A percentile compares a stretch with the other conserved stretches of the same genome.
Evolutionary conservation across 305 asterid species (phyloP).

Genomic region (Ilex paraguariensis): DNA sequence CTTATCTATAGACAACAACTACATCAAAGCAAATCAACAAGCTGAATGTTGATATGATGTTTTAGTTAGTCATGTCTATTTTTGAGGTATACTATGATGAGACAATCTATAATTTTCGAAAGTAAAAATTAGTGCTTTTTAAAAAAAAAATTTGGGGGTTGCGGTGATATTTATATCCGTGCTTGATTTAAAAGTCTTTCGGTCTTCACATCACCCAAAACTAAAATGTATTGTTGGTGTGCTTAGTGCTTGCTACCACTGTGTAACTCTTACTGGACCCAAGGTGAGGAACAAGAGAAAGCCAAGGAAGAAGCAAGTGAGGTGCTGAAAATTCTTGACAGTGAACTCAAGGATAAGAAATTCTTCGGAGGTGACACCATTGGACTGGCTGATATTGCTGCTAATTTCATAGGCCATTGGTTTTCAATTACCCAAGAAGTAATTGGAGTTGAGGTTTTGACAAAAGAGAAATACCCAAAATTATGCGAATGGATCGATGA

Average conservation of each 20-base stretch:
- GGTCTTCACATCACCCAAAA: no score
- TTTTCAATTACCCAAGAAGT: constrained; percentile 17
- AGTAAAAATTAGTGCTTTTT: no score
- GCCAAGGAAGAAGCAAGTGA: constrained; percentile 24
- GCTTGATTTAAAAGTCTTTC: no score
- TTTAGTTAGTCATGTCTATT: no score
- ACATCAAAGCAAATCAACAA: no score
- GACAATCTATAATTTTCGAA: no score
- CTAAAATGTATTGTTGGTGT: no score
- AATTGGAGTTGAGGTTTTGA: constrained; percentile 10
- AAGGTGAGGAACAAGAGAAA: constrained; percentile 17
- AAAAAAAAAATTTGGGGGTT: no score
- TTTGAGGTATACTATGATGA: no score
- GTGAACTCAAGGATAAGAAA: constrained; percentile 26
- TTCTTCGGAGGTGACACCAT: constrained; percentile 32
- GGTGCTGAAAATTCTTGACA: constrained; percentile 14
- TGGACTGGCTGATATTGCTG: constrained; percentile 28
- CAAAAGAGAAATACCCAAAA: constrained; percentile 13
- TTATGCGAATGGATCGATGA: constrained; percentile 17
- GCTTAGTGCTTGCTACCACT: constrained; percentile 19
- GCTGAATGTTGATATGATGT: no score
- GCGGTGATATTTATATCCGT: no score
- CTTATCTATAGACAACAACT: no score
- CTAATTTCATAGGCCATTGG: constrained; percentile 26
- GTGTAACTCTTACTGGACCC: constrained; percentile 15